phyloP scores from a whole-genome alignment of 805 yeast genomes.

The Yamadazyma phyllophila region DNA sequence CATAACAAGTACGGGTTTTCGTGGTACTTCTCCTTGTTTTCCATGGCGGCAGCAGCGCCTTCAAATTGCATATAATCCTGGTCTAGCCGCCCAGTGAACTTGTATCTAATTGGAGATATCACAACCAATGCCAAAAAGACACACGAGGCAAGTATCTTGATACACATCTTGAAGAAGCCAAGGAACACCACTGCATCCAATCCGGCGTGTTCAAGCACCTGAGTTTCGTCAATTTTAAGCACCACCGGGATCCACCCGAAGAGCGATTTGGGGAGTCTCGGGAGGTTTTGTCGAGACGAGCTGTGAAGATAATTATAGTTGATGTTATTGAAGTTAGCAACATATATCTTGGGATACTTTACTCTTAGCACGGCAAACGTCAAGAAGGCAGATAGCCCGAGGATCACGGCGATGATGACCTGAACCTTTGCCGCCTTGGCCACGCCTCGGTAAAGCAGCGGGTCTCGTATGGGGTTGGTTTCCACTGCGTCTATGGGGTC shows the following conservation, averaged over 20 bases:
- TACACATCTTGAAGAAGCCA: constrained; percentile 87
- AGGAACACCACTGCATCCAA: constrained; percentile 90
- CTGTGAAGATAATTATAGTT: constrained; percentile 41
- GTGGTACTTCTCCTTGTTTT: constrained; percentile 4
- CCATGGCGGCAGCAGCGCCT: constrained; percentile 14
- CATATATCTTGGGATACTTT: constrained; percentile 77
- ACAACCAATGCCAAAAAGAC: constrained; percentile 68
- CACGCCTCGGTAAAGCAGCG: constrained; percentile 18
- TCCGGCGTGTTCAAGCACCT: constrained; percentile 86
- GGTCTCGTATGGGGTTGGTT: constrained; percentile 13
- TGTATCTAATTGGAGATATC: constrained; percentile 81
- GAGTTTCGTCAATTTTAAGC: constrained; percentile 63
- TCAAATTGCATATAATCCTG: constrained; percentile 24
- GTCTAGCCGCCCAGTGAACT: constrained; percentile 65
- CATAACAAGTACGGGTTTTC: constrained; percentile 60
- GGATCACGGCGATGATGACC: constrained; percentile 59
- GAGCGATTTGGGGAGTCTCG: constrained; percentile 56
- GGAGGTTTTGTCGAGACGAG: constrained; percentile 50
- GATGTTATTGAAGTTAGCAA: constrained; percentile 65
- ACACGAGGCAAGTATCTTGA: constrained; percentile 62
- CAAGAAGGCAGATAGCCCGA: constrained; percentile 69
- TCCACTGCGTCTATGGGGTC: background rate
- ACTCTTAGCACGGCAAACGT: constrained; percentile 69
- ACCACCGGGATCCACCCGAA: constrained; percentile 83
- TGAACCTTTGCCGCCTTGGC: constrained; percentile 73